phyloP scores from a whole-genome alignment of 768 basidiomycete species.

The Mycena vulgaris region DNA sequence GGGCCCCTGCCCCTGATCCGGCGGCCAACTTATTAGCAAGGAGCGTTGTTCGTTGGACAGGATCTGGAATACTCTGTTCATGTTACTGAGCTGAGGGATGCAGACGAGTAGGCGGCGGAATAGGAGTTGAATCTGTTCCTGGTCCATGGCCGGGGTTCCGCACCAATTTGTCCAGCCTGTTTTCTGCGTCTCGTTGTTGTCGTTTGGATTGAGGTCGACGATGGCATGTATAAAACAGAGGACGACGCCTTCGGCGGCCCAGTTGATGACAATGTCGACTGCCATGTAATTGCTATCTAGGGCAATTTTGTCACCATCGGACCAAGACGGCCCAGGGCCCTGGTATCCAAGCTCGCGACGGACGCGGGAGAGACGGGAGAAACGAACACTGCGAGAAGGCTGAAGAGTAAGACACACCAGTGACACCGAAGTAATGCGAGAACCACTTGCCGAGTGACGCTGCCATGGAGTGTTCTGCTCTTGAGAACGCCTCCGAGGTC shows the following conservation, averaged over 20 bases:
- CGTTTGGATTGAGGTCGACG: constrained; percentile 76
- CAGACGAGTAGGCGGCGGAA: constrained; percentile 70
- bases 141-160: constrained; percentile 77
- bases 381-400: constrained; percentile 72
- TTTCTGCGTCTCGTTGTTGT: constrained; percentile 83
- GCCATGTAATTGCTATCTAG: constrained; percentile 86
- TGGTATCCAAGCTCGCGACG: constrained; percentile 80
- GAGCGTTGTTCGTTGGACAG: constrained; percentile 69
- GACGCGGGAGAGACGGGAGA: constrained; percentile 81
- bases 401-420: constrained; percentile 42
- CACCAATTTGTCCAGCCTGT: constrained; percentile 93
- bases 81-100: constrained; percentile 65
- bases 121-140: constrained; percentile 71
- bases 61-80: constrained; percentile 85
- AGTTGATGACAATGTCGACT: constrained; percentile 92
- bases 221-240: constrained; percentile 92
- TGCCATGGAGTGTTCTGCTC: constrained; percentile 84
- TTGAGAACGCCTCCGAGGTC: constrained; percentile 85
- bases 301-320: constrained; percentile 77
- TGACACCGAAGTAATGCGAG: constrained; percentile 28
- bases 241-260: constrained; percentile 89
- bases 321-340: constrained; percentile 69
- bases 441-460: constrained; percentile 82
- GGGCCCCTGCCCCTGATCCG: constrained; percentile 67
- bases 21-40: constrained; percentile 84